Evolutionary conservation across 106 monocot genomes (phyloP), one percentile per base, ranked within the genome.

Genomic region (Phalaenopsis equestris): DNA sequence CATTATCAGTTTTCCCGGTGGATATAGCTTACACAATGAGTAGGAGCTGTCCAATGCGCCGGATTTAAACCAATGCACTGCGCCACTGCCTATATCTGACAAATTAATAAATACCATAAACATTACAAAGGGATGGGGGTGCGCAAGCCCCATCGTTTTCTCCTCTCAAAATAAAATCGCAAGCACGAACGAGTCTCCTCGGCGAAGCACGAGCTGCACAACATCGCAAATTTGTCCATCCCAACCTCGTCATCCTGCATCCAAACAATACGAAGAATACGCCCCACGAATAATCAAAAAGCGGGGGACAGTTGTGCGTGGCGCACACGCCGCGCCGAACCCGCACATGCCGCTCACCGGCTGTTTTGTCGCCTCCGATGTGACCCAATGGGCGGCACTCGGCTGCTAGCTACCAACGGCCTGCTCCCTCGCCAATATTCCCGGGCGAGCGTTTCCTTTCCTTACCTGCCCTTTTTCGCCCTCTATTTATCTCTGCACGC

Each of bases 311-410:
- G 73, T 52, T 52, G 42, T 42, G 41, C 43, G 41, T 42, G 73
- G 73, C 15, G 42, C 1, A 43, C 42, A 74, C 74, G 74, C 16
- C 74, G 75, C 75, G 75, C 75, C 75, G 23, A 75, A 47, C 21
- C 21, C 75, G 47, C 75, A 75, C 75, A 75, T 75, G 75, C 75
- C 19, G n/a, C 48, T 1, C n/a, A 46, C 45, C 76, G 23, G 76
- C 23, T 19, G 2, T 2, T 23, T 24, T 76, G 76, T 76, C 76
- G 48, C 76, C 23, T 76, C 76, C 76, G 76, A 76, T 76, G 76
- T 76, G 76, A 76, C 76, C 76, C 24, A 2, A 7, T n/a, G 8
- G 48, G 76, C 30, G 30, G 30, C 30, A 30, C 30, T 49, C 24
- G 76, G 48, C n/a, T 49, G 76, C 76, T 10, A n/a, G 24, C 42